Conservation (phyloP, 1,139 yeast genomes). For the Candida labiduridarum region DNA sequence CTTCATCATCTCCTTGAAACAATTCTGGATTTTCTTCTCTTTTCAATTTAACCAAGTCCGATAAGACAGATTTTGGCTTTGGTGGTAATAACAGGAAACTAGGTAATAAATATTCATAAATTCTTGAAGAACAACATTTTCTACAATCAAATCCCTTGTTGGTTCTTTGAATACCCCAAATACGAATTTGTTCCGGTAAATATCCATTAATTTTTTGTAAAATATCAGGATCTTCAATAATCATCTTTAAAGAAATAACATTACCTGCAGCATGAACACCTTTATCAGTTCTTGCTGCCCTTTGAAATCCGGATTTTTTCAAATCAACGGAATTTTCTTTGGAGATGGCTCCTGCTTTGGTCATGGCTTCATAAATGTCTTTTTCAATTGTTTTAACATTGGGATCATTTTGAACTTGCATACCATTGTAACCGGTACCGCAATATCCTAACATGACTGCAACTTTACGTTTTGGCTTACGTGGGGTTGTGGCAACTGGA, state of each 20-base stretch:
- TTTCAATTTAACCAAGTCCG: constrained; percentile 58
- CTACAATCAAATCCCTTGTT: constrained; percentile 94
- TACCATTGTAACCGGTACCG: constrained; percentile 97
- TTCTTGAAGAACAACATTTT: constrained; percentile 90
- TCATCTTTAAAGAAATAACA: constrained; percentile 83
- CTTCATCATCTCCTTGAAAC: constrained; percentile 57
- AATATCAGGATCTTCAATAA: constrained; percentile 83
- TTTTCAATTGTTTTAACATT: constrained; percentile 92
- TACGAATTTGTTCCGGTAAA: constrained; percentile 82
- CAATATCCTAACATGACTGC: constrained; percentile 95
- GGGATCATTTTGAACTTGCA: constrained; percentile 84
- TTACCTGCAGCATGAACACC: constrained; percentile 99
- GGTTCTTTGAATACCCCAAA: constrained; percentile 92
- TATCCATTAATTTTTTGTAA: constrained; percentile 68
- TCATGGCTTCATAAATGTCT: constrained; percentile 82
- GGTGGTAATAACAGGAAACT: constrained; percentile 89
- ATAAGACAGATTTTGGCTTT: constrained; percentile 70
- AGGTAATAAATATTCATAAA: constrained; percentile 92
- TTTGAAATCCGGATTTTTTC: constrained; percentile 86
- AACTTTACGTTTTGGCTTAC: constrained; percentile 82
- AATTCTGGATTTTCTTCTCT: constrained; percentile 59
- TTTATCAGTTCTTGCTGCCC: constrained; percentile 98
- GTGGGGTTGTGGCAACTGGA: constrained; percentile 58
- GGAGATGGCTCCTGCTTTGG: constrained; percentile 87
- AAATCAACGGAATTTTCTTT: constrained; percentile 87